Conservation (phyloP, 2,329 filamentous ascomycete species). For the Colletotrichum orbiculare region DNA sequence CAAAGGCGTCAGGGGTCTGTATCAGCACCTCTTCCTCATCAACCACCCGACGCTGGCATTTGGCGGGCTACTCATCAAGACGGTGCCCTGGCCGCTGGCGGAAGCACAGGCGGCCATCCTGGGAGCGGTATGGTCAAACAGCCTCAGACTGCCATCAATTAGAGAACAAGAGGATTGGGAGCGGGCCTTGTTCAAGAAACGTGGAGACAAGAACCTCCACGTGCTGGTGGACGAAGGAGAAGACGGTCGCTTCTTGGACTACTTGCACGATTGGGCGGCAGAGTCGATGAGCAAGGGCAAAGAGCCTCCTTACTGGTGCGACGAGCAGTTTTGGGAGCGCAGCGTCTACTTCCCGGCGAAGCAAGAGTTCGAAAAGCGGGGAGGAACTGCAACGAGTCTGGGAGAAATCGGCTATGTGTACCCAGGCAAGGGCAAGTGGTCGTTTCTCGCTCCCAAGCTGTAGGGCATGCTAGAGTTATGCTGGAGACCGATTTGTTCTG, state of each 20-base stretch:
- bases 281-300: constrained; percentile 68
- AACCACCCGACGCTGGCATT: constrained; percentile 83
- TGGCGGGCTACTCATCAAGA: constrained; percentile 78
- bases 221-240: constrained; percentile 60
- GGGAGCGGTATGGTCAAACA: constrained; percentile 80
- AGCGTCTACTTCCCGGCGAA: constrained; percentile 76
- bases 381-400: constrained; percentile 72
- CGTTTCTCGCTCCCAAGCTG: constrained; percentile 9
- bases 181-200: constrained; percentile 62
- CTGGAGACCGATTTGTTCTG: too few species aligned
- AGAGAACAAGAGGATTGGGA: constrained; percentile 79
- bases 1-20: constrained; percentile 76
- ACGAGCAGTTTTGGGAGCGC: constrained; percentile 78
- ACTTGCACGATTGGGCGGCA: constrained; percentile 70
- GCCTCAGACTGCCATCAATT: constrained; percentile 70
- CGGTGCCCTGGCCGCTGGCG: constrained; percentile 87
- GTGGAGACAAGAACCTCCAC: constrained; percentile 56
- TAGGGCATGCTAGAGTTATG: neutral
- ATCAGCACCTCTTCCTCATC: constrained; percentile 83
- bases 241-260: constrained; percentile 78
- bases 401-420: constrained; percentile 46
- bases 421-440: constrained; percentile 32
- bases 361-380: constrained; percentile 74
- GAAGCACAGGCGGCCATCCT: constrained; percentile 84
- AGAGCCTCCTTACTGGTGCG: constrained; percentile 76